These are phyloP conservation scores for Arabidopsis lyrata DNA, from an alignment of 441 rosid genomes.

Conservation along the genomic window DNA sequence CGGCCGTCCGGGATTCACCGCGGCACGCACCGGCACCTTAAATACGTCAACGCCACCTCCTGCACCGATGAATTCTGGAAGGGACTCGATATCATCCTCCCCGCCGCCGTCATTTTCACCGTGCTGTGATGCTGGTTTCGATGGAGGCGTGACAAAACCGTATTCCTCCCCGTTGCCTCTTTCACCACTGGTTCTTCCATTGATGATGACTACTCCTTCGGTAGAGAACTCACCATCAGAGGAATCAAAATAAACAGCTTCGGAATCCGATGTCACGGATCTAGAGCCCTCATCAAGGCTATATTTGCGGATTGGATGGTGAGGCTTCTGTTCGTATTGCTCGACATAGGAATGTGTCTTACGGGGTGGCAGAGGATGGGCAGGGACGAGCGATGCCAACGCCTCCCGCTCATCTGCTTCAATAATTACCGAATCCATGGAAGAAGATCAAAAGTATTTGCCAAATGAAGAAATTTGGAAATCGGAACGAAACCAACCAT, in stretches of 20 bases:
- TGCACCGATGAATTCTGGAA: conserved; percentile 63
- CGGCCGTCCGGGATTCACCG: conserved; percentile 85
- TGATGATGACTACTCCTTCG: conserved; percentile 5
- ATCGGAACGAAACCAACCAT: conserved; percentile 44
- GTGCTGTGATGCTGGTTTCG: conserved; percentile 31
- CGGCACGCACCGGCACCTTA: conserved; percentile 71
- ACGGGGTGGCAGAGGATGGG: conserved; percentile 61
- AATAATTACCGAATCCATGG: conserved; percentile 42
- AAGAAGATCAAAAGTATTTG: conserved; percentile 32
- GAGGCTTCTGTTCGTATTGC: conserved; percentile 58
- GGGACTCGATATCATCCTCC: conserved; percentile 42
- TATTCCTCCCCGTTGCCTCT: conserved; percentile 46
- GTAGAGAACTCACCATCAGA: conserved; percentile 54
- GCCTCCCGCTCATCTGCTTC: conserved; percentile 69
- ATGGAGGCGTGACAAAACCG: conserved; percentile 41
- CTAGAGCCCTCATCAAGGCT: conserved; percentile 76
- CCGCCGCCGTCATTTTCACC: conserved; percentile 1
- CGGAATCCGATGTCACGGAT: conserved; percentile 32
- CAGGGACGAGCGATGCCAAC: conserved; percentile 48
- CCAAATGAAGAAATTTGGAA: conserved; percentile 32
- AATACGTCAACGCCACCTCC: conserved; percentile 71
- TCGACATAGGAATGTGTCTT: conserved; percentile 75
- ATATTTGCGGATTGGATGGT: conserved; percentile 58
- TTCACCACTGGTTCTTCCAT: conserved; percentile 27
- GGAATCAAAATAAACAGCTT: conserved; percentile 48